Evolutionary conservation across 177 flowering plant species (phyloP).

Genomic region (Vitis hybrid): DNA sequence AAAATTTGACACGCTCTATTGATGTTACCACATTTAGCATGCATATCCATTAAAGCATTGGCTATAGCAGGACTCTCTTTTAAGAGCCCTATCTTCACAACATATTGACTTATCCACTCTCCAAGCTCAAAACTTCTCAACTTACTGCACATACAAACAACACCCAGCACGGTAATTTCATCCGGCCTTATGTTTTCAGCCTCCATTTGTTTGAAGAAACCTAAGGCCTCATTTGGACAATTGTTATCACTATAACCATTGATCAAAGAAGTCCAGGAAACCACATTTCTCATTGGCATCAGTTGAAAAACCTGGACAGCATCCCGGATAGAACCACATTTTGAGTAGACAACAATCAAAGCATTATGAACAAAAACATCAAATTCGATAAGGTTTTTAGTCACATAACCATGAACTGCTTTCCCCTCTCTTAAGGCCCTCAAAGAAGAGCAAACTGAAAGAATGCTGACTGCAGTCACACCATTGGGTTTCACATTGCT

Average conservation of each 20-base stretch:
- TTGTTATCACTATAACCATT: slow-evolving; percentile 20
- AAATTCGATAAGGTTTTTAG: slow-evolving; percentile 12
- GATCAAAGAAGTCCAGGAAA: slow-evolving; percentile 42
- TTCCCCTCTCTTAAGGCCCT: slow-evolving; percentile 22
- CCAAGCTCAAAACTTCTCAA: slow-evolving; percentile 26
- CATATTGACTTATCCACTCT: slow-evolving; percentile 19
- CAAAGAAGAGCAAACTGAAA: slow-evolving; percentile 34
- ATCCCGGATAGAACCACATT: slow-evolving; percentile 21
- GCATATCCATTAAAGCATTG: slow-evolving; percentile 39
- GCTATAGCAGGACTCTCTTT: slow-evolving; percentile 8
- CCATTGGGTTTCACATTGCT: slow-evolving; percentile 23
- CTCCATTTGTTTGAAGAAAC: slow-evolving; percentile 28
- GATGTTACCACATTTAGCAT: slow-evolving; percentile 40
- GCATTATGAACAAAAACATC: slow-evolving; percentile 36
- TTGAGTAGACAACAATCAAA: slow-evolving; percentile 31
- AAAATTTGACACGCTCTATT: slow-evolving; percentile 29
- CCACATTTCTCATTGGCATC: slow-evolving; percentile 29
- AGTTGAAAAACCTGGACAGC: slow-evolving; percentile 26
- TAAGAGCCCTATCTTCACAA: slow-evolving; percentile 7
- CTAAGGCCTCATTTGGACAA: slow-evolving; percentile 24
- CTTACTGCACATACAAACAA: slow-evolving; percentile 29
- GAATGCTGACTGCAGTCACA: slow-evolving; percentile 26
- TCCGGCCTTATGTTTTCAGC: slow-evolving; percentile 22
- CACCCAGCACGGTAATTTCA: slow-evolving; percentile 25
- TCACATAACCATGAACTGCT: slow-evolving; percentile 25